Base-by-base conservation (phyloP, 768 basidiomycete genomes). In the Asterophora lycoperdoides region DNA sequence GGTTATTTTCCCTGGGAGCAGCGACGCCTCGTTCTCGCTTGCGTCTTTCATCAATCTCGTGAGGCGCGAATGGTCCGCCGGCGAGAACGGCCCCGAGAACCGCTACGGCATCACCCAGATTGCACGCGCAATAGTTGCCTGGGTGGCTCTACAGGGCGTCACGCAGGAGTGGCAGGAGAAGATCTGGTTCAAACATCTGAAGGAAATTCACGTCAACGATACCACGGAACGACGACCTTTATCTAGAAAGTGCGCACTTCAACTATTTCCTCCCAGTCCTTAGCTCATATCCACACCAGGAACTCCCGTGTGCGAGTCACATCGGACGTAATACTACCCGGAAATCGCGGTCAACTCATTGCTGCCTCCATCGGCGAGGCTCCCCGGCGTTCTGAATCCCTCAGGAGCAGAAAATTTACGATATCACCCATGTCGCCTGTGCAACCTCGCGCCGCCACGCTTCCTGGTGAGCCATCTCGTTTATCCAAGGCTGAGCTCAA, bases 81-180 rank as follows among this genome's bases (percentile, higher is more conserved):
- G 70, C 11, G 76, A 76, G 10, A 70, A 70, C 17, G 70, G 81
- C 18, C 86, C 86, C 1, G 74, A 72, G 56, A 78, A 75, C 51
- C 75, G 75, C 36, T 86, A 79, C 55, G 79, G 84, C 7, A 69
- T 89, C 35, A 78, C 77, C 0, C 79, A 86, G 49, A 75, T 89
- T 11, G 79, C 79, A 15, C 74, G 78, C 48, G 88, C 86, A 0
- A 75, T 93, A 17, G 76, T 88, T 6, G 87, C 81, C 1, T 92
- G 89, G 87, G 84, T 84, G 5, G 80, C 86, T 0, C 68, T 93
- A 35, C 90, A 92, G 58, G 83, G 85, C 29, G 81, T 89, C 36
- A 93, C 90, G 0, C 80, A 84, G 58, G 81, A 88, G 56, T 88
- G 83, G 77, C 85, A 88, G 55, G 88, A 92, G 61, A 73, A 76